These are phyloP conservation scores for Pouteria glomerata DNA, from an alignment of 148 eudicot genomes.

Conservation along the genomic window DNA sequence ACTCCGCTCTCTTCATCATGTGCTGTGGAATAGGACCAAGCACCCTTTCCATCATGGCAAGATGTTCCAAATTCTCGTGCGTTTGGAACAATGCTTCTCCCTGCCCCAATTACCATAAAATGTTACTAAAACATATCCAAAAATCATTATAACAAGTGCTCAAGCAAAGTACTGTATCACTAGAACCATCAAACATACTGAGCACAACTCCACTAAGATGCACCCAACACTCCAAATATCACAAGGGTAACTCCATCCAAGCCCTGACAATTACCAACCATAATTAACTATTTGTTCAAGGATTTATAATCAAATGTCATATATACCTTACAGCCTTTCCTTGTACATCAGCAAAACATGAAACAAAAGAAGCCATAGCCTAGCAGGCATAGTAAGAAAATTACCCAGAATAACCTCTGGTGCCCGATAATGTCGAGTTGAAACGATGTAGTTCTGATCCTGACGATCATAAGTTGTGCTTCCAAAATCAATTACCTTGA, in stretches of 20 bases:
- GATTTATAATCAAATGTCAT: neutral
- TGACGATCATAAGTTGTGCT: constrained; percentile 67
- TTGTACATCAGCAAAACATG: neutral
- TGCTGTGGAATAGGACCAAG: constrained; percentile 55
- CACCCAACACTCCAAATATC: constrained; percentile 66
- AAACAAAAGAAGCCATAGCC: neutral
- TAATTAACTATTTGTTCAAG: neutral
- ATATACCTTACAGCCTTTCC: neutral
- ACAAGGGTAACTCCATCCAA: constrained; percentile 66
- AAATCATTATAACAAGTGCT: neutral
- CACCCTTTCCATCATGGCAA: constrained; percentile 68
- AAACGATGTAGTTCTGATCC: constrained; percentile 14
- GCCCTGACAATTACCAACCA: constrained; percentile 20
- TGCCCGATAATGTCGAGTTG: constrained; percentile 2
- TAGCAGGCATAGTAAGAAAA: neutral
- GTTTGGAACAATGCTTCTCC: constrained; percentile 62
- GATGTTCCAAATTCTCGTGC: constrained; percentile 60
- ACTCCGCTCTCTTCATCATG: constrained; percentile 54
- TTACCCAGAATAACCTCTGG: constrained; percentile 71
- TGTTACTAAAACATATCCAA: neutral
- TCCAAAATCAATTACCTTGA: constrained; percentile 92
- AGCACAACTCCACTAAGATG: constrained; percentile 48
- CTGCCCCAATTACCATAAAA: neutral
- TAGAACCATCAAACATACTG: constrained; percentile 23
- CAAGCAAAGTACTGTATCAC: neutral